A percentile compares a stretch with the other conserved stretches of the same genome.
Evolutionary conservation across 305 asterid species (phyloP).

Genomic region (Fraxinus floribunda): DNA sequence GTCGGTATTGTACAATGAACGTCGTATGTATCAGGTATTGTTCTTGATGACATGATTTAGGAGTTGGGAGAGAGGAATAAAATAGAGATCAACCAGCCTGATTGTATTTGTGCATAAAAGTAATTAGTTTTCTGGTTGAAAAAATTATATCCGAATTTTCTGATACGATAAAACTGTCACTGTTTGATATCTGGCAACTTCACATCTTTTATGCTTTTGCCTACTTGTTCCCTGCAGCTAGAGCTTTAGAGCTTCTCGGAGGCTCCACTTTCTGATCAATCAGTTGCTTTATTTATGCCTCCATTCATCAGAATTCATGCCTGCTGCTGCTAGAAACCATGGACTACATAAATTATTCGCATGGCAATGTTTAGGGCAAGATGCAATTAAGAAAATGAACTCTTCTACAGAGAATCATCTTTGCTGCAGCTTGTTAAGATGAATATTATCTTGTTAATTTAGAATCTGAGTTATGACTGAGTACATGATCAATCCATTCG

Average conservation of each 20-base stretch:
- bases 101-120: neutral
- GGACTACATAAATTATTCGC: neutral
- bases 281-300: neutral
- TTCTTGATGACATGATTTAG: neutral
- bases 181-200: neutral
- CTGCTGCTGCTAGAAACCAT: neutral
- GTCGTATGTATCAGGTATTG: neutral
- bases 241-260: constrained; percentile 4
- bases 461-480: neutral
- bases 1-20: neutral
- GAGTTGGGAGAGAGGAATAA: neutral
- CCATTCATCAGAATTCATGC: neutral
- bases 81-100: neutral
- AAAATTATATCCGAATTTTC: neutral
- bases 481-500: neutral
- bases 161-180: neutral
- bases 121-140: neutral
- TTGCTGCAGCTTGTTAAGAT: neutral
- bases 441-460: neutral
- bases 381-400: neutral
- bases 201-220: neutral
- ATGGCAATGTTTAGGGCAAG: neutral
- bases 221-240: neutral
- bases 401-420: neutral
- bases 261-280: neutral